A percentile compares a stretch with the other conserved stretches of the same genome.
These are phyloP conservation scores for Metarhizium robertsii DNA, from an alignment of 2,329 filamentous ascomycete genomes.

Conservation along the genomic window DNA sequence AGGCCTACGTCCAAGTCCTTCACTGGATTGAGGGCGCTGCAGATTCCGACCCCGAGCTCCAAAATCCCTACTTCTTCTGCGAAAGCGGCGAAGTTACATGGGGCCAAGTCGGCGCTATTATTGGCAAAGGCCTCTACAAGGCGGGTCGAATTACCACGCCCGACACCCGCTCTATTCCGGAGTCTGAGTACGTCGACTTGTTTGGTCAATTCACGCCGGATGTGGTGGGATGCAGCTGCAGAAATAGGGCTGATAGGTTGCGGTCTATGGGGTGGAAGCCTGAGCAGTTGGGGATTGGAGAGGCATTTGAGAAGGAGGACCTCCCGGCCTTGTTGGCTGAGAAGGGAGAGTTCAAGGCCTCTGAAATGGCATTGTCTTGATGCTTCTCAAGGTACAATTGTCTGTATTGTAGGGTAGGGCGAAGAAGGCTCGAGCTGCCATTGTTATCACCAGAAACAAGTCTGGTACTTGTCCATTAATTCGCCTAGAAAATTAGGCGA, in stretches of 20 bases:
- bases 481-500: too few species aligned
- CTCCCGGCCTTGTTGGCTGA: background rate
- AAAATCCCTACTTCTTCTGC: slow-evolving; percentile 1
- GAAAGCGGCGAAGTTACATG: background rate
- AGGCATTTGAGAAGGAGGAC: slow-evolving; percentile 1
- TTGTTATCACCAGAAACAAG: too few species aligned
- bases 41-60: background rate
- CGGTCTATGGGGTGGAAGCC: slow-evolving; percentile 1
- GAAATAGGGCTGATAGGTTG: slow-evolving; percentile 2
- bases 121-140: background rate
- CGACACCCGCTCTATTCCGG: background rate
- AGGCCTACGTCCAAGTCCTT: slow-evolving; percentile 1
- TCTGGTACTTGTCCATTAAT: too few species aligned
- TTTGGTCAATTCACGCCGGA: background rate
- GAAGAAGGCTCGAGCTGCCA: too few species aligned
- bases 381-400: too few species aligned
- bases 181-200: background rate
- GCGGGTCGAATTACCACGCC: background rate
- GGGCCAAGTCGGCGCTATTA: background rate
- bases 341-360: background rate
- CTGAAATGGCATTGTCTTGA: background rate
- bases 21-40: background rate
- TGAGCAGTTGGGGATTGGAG: background rate
- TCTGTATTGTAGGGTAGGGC: too few species aligned
- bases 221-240: background rate